Percentiles rank a stretch among this genome's conserved stretches.
phyloP scores from a whole-genome alignment of 176 grass and related monocot genomes.

The Elaeis guineensis region DNA sequence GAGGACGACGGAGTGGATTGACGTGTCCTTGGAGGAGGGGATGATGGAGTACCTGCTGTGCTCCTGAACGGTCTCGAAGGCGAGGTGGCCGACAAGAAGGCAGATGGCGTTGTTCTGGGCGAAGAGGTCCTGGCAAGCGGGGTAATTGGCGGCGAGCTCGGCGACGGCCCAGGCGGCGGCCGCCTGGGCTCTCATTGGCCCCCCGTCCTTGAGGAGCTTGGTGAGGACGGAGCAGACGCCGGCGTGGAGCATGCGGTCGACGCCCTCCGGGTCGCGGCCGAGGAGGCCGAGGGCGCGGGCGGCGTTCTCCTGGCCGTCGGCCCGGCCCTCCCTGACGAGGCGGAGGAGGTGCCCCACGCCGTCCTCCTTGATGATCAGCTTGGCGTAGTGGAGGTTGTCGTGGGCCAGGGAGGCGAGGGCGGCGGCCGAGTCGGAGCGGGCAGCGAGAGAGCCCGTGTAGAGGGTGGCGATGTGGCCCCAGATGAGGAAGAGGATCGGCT shows the following conservation, averaged over 20 bases:
- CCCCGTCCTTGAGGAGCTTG: conserved; percentile 3
- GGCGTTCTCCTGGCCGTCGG: conserved; percentile 7
- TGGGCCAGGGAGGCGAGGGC: background rate
- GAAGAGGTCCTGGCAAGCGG: conserved; percentile 4
- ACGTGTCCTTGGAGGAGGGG: background rate
- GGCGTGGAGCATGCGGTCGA: background rate
- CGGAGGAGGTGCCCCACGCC: background rate
- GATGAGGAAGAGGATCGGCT: background rate
- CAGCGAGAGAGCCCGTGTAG: background rate
- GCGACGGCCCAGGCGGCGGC: conserved; percentile 7
- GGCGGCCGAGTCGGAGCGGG: conserved; percentile 2
- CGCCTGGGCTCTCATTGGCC: conserved; percentile 6
- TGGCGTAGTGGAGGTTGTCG: conserved; percentile 12
- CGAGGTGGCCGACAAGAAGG: conserved; percentile 11
- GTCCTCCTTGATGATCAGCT: conserved; percentile 8
- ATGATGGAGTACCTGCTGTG: conserved; percentile 6
- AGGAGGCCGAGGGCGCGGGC: conserved; percentile 8
- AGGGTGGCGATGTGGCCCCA: conserved; percentile 8
- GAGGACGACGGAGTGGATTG: conserved; percentile 7
- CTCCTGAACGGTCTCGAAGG: conserved; percentile 7
- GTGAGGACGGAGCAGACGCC: background rate
- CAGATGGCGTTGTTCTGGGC: background rate
- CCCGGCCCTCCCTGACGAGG: conserved; percentile 5
- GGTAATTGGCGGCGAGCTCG: conserved; percentile 2
- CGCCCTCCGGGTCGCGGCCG: conserved; percentile 6